Percentiles rank a stretch among this genome's conserved stretches.
phyloP scores from a whole-genome alignment of 345 rosid genomes.

The Eucalyptus virginea region DNA sequence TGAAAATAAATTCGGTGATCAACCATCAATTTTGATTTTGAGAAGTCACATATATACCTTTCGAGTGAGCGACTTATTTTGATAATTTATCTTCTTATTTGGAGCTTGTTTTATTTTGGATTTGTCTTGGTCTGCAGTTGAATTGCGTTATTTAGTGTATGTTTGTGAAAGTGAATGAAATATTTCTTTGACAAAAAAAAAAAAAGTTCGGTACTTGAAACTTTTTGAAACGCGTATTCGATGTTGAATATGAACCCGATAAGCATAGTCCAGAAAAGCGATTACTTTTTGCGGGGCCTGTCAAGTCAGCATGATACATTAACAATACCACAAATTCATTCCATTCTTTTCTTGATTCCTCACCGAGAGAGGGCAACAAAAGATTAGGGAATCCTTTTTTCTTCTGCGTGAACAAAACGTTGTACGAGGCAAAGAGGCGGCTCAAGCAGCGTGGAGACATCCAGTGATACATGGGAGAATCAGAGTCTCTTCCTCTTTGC shows the following conservation, averaged over 20 bases:
- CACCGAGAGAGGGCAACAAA: neutral
- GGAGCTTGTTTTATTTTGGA: too few relatives aligned
- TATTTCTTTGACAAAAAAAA: too few relatives aligned
- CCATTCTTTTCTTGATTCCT: neutral
- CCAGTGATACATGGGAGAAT: neutral
- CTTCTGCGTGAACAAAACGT: neutral
- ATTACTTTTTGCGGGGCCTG: neutral
- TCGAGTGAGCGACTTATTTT: too few relatives aligned
- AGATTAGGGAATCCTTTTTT: neutral
- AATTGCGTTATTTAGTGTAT: too few relatives aligned
- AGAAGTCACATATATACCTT: too few relatives aligned
- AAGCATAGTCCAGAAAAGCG: neutral
- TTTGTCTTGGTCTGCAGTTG: too few relatives aligned
- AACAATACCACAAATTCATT: neutral
- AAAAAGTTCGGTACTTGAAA: neutral
- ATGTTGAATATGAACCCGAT: too few relatives aligned
- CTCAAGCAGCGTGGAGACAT: neutral
- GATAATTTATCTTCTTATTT: too few relatives aligned
- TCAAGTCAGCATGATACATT: neutral
- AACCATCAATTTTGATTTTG: too few relatives aligned
- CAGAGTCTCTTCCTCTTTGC: neutral
- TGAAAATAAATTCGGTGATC: fast-evolving
- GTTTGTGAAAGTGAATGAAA: too few relatives aligned
- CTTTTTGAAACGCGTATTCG: neutral
- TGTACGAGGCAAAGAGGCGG: neutral